Base-by-base conservation (phyloP, 2,329 filamentous ascomycete genomes). In the Diaporthe citriasiana region DNA sequence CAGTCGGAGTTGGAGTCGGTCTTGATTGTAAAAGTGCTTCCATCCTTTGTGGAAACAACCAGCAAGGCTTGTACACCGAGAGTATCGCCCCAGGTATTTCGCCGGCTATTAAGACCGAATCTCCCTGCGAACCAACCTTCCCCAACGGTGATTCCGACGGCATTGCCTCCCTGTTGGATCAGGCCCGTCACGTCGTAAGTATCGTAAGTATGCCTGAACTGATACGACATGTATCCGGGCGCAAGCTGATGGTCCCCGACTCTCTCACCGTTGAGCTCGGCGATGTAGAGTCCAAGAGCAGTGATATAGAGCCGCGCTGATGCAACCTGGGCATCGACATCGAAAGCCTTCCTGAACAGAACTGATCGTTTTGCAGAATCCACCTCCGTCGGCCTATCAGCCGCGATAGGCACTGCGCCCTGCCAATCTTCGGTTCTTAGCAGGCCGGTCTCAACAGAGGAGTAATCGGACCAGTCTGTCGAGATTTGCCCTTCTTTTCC, bases 151-250 rank as follows among this genome's bases (percentile, higher is more conserved):
- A 66, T 5, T 3, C 60, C 60, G 22, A 66, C 19, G 0, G n/a
- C 60, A 15, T 66, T 66, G 30, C 19, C 59, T 30, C 66, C 55
- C 27, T 57, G 55, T 42, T 59, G 50, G 50, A 70, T 30, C 15
- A 80, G 79, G 3, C 77, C 59, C 6, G 84, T 84, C 8, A 86
- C 76, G 72, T 87, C 85, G 74, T 86, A 85, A 3, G 85, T 87
- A 72, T 90, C 84, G 74, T 90, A 91, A 1, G 84, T 81, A n/a
- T 87, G 83, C 0, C 88, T 83, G 60, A 86, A 79, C 0, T 84
- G 80, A 75, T 90, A 91, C 3, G 84, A 84, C 56, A 86, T 85
- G 86, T 87, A 90, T 0, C 88, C 88, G 0, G 88, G 88, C 27
- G 87, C 85, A 47, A 89, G 79, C 6, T 84, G 82, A 6, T 80